phyloP scores from a whole-genome alignment of 257 asterid genomes.

The Capsicum pubescens region DNA sequence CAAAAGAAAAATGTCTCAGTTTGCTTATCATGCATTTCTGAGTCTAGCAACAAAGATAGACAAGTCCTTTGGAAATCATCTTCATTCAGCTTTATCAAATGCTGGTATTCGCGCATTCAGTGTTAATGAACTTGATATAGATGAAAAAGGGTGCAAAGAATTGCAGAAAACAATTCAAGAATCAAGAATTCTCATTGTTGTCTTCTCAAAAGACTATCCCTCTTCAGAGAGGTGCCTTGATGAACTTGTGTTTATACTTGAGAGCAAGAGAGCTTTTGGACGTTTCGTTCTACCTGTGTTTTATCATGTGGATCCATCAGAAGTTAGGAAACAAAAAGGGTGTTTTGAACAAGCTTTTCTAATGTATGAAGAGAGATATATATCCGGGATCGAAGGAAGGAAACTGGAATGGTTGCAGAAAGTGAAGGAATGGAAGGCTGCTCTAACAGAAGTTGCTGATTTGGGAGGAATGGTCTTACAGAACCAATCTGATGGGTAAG shows the following conservation, averaged over 20 bases:
- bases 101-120: slow-evolving; percentile 30
- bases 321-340: slow-evolving; percentile 27
- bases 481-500: slow-evolving; percentile 32
- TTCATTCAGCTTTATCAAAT: slow-evolving; percentile 24
- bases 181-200: slow-evolving; percentile 30
- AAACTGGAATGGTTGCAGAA: slow-evolving; percentile 6
- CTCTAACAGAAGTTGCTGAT: slow-evolving; percentile 33
- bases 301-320: slow-evolving; percentile 34
- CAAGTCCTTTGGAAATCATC: slow-evolving; percentile 26
- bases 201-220: slow-evolving; percentile 26
- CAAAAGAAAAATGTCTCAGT: background rate
- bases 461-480: slow-evolving; percentile 34
- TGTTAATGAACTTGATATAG: slow-evolving; percentile 28
- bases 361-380: slow-evolving; percentile 18
- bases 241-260: slow-evolving; percentile 30
- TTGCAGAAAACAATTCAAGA: slow-evolving; percentile 28
- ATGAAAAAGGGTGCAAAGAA: slow-evolving; percentile 18
- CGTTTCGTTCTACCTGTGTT: slow-evolving; percentile 31
- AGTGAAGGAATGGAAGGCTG: slow-evolving; percentile 29
- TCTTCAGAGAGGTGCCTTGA: slow-evolving; percentile 35
- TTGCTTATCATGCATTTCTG: slow-evolving; percentile 22
- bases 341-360: slow-evolving; percentile 18
- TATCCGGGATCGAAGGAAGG: background rate
- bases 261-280: slow-evolving; percentile 25
- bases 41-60: slow-evolving; percentile 12